phyloP scores from a whole-genome alignment of 176 grass and related monocot species.

The Bromus sterilis region DNA sequence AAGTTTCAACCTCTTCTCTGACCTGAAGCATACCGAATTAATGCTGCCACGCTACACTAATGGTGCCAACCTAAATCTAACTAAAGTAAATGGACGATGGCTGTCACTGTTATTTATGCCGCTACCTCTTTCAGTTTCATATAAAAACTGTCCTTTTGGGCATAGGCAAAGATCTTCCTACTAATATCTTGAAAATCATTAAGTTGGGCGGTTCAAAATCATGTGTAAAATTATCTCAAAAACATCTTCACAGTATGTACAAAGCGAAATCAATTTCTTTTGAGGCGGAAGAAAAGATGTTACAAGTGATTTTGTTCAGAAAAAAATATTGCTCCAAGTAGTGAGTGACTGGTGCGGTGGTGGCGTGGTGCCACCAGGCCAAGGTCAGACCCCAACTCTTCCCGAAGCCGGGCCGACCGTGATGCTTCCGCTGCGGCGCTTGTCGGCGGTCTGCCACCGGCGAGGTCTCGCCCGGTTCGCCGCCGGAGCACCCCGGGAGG shows the following conservation, averaged over 20 bases:
- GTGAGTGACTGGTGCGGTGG: too few species aligned
- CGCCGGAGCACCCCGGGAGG: conserved; percentile 39
- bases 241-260: background rate
- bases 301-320: too few species aligned
- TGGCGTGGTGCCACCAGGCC: background rate
- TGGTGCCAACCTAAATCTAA: background rate
- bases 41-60: background rate
- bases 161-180: background rate
- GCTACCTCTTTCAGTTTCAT: background rate
- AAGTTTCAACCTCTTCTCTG: background rate
- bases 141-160: background rate
- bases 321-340: too few species aligned
- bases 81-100: background rate
- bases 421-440: conserved; percentile 26
- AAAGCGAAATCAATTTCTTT: too few species aligned
- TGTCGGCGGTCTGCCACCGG: conserved; percentile 13
- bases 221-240: background rate
- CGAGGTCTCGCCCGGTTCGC: conserved; percentile 8
- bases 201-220: background rate
- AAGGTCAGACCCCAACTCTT: background rate
- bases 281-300: too few species aligned
- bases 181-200: background rate
- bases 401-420: background rate
- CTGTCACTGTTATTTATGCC: background rate
- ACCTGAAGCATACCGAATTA: background rate